phyloP scores from a whole-genome alignment of 495 filamentous ascomycete genomes.

The Neurospora discreta region DNA sequence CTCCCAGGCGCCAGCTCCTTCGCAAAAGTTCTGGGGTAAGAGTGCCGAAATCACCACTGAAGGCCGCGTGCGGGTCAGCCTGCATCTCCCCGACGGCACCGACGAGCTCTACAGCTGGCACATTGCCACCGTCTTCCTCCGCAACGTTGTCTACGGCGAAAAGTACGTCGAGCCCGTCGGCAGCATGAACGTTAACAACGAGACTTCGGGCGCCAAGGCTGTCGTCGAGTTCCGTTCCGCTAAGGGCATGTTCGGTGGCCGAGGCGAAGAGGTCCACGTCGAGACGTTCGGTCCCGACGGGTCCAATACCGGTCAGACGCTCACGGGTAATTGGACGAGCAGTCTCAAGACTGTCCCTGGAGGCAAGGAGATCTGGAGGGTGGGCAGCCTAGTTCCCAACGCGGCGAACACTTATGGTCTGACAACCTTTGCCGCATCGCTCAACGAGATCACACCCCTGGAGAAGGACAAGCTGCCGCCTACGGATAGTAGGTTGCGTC shows the following conservation, averaged over 20 bases:
- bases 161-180: constrained; percentile 96
- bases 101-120: constrained; percentile 79
- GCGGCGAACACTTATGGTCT: constrained; percentile 73
- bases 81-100: constrained; percentile 48
- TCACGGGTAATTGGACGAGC: constrained; percentile 77
- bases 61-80: constrained; percentile 62
- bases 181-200: constrained; percentile 69
- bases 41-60: constrained; percentile 86
- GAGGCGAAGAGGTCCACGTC: constrained; percentile 79
- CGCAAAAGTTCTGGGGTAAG: constrained; percentile 98
- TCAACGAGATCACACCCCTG: constrained; percentile 80
- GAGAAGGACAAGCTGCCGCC: constrained; percentile 62
- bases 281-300: constrained; percentile 58
- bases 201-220: constrained; percentile 68
- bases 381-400: constrained; percentile 61
- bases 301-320: constrained; percentile 44
- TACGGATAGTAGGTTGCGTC: constrained; percentile 73
- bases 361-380: constrained; percentile 64
- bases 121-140: constrained; percentile 74
- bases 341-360: constrained; percentile 51
- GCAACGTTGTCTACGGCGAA: constrained; percentile 95
- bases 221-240: constrained; percentile 69
- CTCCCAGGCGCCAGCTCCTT: constrained; percentile 73
- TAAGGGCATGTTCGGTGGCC: constrained; percentile 92
- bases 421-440: constrained; percentile 68